These are phyloP conservation scores for Leccinum ochraceum DNA, from an alignment of 768 basidiomycete genomes.

Conservation along the genomic window DNA sequence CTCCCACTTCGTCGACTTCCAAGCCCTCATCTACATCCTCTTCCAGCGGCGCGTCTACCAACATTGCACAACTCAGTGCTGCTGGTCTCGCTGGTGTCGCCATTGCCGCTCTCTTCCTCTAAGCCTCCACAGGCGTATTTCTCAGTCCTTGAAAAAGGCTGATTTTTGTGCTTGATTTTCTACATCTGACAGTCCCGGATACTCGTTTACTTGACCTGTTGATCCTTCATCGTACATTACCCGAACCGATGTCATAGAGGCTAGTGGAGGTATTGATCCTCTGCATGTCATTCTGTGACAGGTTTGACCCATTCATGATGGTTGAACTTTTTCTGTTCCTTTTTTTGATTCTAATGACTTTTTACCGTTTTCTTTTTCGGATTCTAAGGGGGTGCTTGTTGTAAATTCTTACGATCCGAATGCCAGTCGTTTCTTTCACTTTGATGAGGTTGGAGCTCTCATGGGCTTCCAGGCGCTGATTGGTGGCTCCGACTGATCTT, in stretches of 20 bases:
- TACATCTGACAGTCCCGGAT: conserved; percentile 15
- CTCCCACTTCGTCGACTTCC: conserved; percentile 1
- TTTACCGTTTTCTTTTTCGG: conserved; percentile 9
- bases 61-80: conserved; percentile 43
- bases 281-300: conserved; percentile 1
- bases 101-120: conserved; percentile 42
- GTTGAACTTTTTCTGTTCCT: conserved; percentile 5
- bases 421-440: conserved; percentile 1
- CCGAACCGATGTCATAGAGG: conserved; percentile 5
- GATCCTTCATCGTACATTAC: conserved; percentile 22
- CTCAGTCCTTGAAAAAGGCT: conserved; percentile 10
- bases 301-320: conserved; percentile 1
- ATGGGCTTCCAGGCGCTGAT: neutral
- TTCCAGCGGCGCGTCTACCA: conserved; percentile 41
- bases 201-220: conserved; percentile 8
- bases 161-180: conserved; percentile 22
- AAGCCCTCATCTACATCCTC: conserved; percentile 29
- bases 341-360: conserved; percentile 3
- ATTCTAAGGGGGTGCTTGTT: conserved; percentile 18
- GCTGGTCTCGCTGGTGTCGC: conserved; percentile 39
- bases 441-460: neutral
- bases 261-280: conserved; percentile 4
- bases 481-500: neutral
- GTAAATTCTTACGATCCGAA: conserved; percentile 20
- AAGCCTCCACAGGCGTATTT: conserved; percentile 9